A percentile compares a stretch with the other conserved stretches of the same genome.
phyloP scores from a whole-genome alignment of 1,284 basidiomycete genomes.

The Austroboletus niveus region DNA sequence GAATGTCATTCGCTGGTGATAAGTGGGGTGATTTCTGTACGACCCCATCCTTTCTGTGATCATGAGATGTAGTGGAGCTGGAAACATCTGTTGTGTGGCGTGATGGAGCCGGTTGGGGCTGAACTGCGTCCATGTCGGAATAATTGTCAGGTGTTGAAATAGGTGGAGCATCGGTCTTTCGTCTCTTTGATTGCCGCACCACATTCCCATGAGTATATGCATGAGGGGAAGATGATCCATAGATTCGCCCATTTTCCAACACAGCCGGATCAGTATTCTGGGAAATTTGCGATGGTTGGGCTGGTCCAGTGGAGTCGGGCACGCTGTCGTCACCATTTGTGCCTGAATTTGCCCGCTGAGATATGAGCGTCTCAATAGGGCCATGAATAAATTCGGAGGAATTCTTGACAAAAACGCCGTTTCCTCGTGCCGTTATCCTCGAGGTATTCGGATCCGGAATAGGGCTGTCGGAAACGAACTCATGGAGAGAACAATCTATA shows the following conservation, averaged over 20 bases:
- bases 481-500: background rate
- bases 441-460: background rate
- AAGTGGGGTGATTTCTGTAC: background rate
- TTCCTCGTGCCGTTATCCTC: slow-evolving; percentile 3
- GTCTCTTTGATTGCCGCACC: background rate
- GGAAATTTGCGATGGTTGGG: background rate
- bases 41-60: slow-evolving; percentile 5
- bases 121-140: background rate
- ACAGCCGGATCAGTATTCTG: slow-evolving; percentile 6
- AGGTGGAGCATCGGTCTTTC: background rate
- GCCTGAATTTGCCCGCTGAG: background rate
- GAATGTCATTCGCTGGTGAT: background rate
- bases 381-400: background rate
- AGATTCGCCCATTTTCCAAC: background rate
- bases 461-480: background rate
- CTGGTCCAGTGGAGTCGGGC: slow-evolving; percentile 11
- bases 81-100: background rate
- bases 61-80: slow-evolving; percentile 11
- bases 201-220: background rate
- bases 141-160: background rate
- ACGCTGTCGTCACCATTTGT: slow-evolving; percentile 3
- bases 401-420: background rate
- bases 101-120: background rate
- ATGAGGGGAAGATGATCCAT: background rate
- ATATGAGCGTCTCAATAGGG: background rate